Base-by-base conservation (phyloP, 352 stramenopile genomes). In the Pythium periplocum region DNA sequence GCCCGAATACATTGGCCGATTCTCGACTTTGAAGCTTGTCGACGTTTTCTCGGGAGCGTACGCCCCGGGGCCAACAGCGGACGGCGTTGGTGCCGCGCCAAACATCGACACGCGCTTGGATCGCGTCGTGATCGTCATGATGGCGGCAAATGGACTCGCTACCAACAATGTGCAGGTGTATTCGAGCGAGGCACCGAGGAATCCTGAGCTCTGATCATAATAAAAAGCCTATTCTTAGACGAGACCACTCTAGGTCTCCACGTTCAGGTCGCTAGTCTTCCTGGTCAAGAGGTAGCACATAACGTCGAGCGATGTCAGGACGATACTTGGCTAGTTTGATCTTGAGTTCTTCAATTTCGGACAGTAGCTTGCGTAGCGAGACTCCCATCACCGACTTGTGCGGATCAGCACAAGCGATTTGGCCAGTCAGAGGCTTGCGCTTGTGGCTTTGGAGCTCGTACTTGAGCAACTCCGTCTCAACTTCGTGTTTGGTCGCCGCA, bases 81-180 rank as follows among this genome's bases (percentile, higher is more conserved):
- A 57, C 4, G 78, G 76, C 34, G 78, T 89, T 48, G 66, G 56
- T 30, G 60, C 53, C 1, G 62, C 57, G 37, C 60, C 75, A 55
- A 88, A 89, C 39, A 74, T 48, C 30, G 81, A 86, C 51, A 83
- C 73, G 26, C 81, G 78, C 69, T 87, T 86, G 33, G 78, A 89
- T 33, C 81, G 78, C 45, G 81, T 88, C 54, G 81, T 91, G 62
- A 88, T 89, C 7, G 78, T 86, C 81, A 89, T 89, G 43, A 48
- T n/a, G 43, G 10, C 43, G 43, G 26, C 6, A 31, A 30, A 48
- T 48, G 10, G 8, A 8, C 17, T 26, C 17, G 17, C 17, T 26
- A 26, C 17, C 17, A 0, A 26, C 17, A 26, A 26, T 26, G 17
- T 26, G 17, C 17, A 26, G 17, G 17, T 26, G 17, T 26, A 26